Base-by-base conservation (phyloP, 768 basidiomycete species). In the Xerocomus spinulosus region DNA sequence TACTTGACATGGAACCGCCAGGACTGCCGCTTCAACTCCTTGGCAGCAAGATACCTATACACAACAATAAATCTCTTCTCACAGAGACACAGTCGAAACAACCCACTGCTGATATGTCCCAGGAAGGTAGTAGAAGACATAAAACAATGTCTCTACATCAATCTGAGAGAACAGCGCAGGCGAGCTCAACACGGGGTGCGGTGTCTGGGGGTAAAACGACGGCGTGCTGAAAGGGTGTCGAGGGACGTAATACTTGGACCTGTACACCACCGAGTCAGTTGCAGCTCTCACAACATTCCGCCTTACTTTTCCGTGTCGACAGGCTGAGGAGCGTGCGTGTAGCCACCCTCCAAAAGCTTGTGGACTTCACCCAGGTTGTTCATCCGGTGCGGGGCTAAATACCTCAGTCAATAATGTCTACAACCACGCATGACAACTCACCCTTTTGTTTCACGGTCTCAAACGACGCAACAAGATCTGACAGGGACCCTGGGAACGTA, bases 1-100 rank as follows among this genome's bases (percentile, higher is more conserved):
- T 97, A 99, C 70, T 98, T 97, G 52, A 97, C 90, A 68, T 99
- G 96, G 77, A 98, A 99, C 41, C 96, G 83, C 96, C 96, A 99
- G 33, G 92, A 93, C 65, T 97, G 95, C 42, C 88, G 80, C 73
- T 98, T 98, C 54, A 99, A 75, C 69, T 99, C 96, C 63, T 91
- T 92, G 5, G 96, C 96, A 2, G 96, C 94, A 42, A 97, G 82
- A 68, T 85, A 95, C 70, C 92, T 95, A 49, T 14, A 41, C 42
- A 40, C 2, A 14, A 33, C 32, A 17, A 37, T 37, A 24, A 54
- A 55, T 44, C 34, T n/a, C 29, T 14, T 25, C 8, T 42, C 29
- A 36, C 24, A 25, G 25, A 48, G 41, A 36, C 46, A 30, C 44
- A 41, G 26, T 37, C 9, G 12, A 14, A 10, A 21, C 21, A 18